Evolutionary conservation across 192 early-diverging fungal genomes (phyloP).

Genomic region (Coemansia sp.): DNA sequence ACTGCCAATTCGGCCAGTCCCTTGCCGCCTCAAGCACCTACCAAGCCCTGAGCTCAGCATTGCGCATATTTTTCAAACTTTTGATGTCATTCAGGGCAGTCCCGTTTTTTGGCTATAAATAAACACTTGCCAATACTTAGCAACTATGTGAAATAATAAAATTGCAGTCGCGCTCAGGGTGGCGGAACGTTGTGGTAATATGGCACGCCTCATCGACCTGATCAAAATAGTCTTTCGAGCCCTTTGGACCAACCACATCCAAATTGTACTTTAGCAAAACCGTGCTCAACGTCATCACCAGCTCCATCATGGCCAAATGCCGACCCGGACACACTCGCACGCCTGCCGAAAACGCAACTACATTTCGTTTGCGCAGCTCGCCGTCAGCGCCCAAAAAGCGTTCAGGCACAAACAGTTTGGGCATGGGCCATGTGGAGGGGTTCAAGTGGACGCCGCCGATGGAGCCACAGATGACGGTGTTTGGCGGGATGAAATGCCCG

Average conservation of each 20-base stretch:
- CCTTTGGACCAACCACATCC: background rate
- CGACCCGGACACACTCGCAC: conserved; percentile 28
- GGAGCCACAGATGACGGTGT: conserved; percentile 16
- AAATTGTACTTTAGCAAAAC: conserved; percentile 31
- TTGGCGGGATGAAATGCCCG: conserved; percentile 19
- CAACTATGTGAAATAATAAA: conserved; percentile 5
- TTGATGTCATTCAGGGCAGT: background rate
- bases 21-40: background rate
- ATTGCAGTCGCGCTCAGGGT: conserved; percentile 24
- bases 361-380: conserved; percentile 17
- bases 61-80: background rate
- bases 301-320: conserved; percentile 33
- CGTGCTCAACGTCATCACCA: conserved; percentile 16
- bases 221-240: background rate
- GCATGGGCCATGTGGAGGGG: conserved; percentile 16
- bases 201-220: conserved; percentile 23
- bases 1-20: background rate
- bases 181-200: conserved; percentile 16
- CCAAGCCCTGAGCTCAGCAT: background rate
- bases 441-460: conserved; percentile 28
- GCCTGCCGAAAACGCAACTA: conserved; percentile 27
- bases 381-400: conserved; percentile 25
- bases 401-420: conserved; percentile 26
- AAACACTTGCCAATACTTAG: background rate
- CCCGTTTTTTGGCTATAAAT: background rate